Percentiles rank a stretch among this genome's conserved stretches.
Evolutionary conservation across 495 filamentous ascomycete genomes (phyloP).

Genomic region (Penicillium robsamsonii): DNA sequence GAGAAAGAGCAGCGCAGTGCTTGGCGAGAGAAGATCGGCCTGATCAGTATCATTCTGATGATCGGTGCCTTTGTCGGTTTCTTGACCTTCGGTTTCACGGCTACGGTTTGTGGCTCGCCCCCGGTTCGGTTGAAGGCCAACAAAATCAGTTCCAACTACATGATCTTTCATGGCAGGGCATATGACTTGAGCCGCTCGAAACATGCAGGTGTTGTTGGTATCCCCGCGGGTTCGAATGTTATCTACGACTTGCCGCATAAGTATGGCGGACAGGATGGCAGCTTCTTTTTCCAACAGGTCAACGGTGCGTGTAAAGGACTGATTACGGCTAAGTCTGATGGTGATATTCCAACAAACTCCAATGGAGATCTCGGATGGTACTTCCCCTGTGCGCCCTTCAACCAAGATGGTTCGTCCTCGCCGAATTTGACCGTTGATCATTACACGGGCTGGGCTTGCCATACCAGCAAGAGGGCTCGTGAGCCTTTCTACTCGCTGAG

Average conservation of each 20-base stretch:
- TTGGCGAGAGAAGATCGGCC: slow-evolving; percentile 98
- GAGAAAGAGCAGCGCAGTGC: slow-evolving; percentile 84
- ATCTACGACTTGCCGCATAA: slow-evolving; percentile 78
- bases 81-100: slow-evolving; percentile 93
- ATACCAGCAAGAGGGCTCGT: slow-evolving; percentile 67
- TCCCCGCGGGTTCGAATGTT: slow-evolving; percentile 67
- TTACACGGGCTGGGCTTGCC: slow-evolving; percentile 86
- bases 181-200: slow-evolving; percentile 73
- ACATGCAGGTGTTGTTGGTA: slow-evolving; percentile 78
- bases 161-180: slow-evolving; percentile 94
- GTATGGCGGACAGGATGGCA: slow-evolving; percentile 85
- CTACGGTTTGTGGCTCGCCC: slow-evolving; percentile 73
- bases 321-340: slow-evolving; percentile 66
- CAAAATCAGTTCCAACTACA: slow-evolving; percentile 72
- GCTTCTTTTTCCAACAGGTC: slow-evolving; percentile 98
- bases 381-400: slow-evolving; percentile 88
- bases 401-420: slow-evolving; percentile 83
- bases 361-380: slow-evolving; percentile 88
- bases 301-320: slow-evolving; percentile 95
- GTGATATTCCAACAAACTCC: slow-evolving; percentile 75
- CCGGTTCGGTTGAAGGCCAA: slow-evolving; percentile 74
- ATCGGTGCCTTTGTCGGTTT: slow-evolving; percentile 92
- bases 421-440: slow-evolving; percentile 71
- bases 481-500: slow-evolving; percentile 68
- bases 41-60: slow-evolving; percentile 87